Base-by-base conservation (phyloP, 176 grass and related monocot genomes). In the Musa schizocarpa region DNA sequence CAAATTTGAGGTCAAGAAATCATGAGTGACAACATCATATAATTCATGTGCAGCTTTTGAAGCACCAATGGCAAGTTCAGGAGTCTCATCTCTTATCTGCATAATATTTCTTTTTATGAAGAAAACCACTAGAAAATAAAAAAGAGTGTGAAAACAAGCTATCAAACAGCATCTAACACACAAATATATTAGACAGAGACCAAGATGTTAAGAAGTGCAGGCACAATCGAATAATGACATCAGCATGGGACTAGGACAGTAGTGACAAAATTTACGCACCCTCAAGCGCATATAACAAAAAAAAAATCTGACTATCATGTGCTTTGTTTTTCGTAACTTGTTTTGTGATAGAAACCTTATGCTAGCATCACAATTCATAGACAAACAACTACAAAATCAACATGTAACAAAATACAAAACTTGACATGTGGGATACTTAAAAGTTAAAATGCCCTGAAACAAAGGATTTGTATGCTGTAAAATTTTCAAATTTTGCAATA, bases 21-120 rank as follows among this genome's bases (percentile, higher is more conserved):
- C 85, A 85, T 91, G 94, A 49, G 88, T 98, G 56, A 98, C 58
- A 83, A 90, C 94, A 54, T 91, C 86, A 80, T 85, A 98, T 66
- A 98, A 82, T 77, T 93, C 85, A 76, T 77, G 69, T 19, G 90
- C 83, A 87, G 94, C 87, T 79, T 89, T 86, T 65, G 86, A 87
- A 81, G 89, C 94, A 80, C 94, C 94, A 83, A 68, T 81, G 63
- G 86, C 83, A 81, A 85, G 94, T 25, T 76, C 84, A 77, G 86
- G 71, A 81, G 80, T 91, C 76, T 98, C 94, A n/a, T 90, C 77
- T 62, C 84, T 82, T 84, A 87, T 89, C 94, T 98, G 89, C 65
- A 76, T 64, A 24, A 65, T 49, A 84, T 53, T 76, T 50, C 3
- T 68, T 26, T 66, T 66, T 66, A 43, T 77, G 71, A 8, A 0